Base-by-base conservation (phyloP, 306 rosid genomes). In the Medicago ruthenica region DNA sequence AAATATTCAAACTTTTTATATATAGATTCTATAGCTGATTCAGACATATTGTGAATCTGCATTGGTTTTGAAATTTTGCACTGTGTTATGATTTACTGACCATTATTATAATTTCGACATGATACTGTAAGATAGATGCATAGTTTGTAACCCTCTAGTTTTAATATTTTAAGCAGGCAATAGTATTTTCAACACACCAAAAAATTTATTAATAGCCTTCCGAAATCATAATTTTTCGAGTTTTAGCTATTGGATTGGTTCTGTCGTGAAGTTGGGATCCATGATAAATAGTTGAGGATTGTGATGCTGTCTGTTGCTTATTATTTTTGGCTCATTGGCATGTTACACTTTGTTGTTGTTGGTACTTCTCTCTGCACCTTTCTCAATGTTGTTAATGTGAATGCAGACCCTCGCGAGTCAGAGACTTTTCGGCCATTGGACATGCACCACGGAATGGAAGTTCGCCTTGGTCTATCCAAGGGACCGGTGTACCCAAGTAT, bases 361-460 rank as follows among this genome's bases (percentile, higher is more conserved):
- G 7, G 13, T 57, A n/a, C 48, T 18, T 63, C 17, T 54, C 20
- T 62, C 7, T 7, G 34, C 1, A 12, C 5, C 37, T 55, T 6
- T 74, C 42, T 73, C 58, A 70, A 18, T 67, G 67, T 40, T 16
- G 8, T 45, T 79, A 54, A 3, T 76, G 62, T 74, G 60, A 44
- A 37, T 88, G 92, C 97, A 96, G 98, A 92, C 31, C 97, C 97
- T 3, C 85, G 87, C 7, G 99, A 96, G 13, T 92, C 96, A 0
- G 99, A 96, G 85, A 84, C 89, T 12, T 18, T 82, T 60, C 87
- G 87, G 83, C 98, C 97, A 16, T 68, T 63, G 9, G 96, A 96
- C 81, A 83, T 83, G 87, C 99, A 95, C 83, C 98, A 96, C 74
- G 98, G 97, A 48, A 80, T 96, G 97, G 98, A 96, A 85, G 96